Base-by-base conservation (phyloP, 176 grass and related monocot genomes). In the Juncus effusus region DNA sequence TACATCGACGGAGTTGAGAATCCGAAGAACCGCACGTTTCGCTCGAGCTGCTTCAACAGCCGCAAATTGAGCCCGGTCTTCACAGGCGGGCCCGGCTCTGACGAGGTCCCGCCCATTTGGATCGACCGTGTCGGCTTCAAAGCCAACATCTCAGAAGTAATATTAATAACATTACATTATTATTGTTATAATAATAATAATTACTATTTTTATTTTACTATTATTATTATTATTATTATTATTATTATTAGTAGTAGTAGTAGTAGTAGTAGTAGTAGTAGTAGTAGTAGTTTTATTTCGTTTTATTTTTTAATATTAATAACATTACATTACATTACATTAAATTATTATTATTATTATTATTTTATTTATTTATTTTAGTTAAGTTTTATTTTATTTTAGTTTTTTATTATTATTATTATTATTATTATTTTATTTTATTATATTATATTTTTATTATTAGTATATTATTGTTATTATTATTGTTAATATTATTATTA, bases 101-200 rank as follows among this genome's bases (percentile, higher is more conserved):
- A 93, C 54, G 88, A 90, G 77, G 88, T 85, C 64, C 85, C 94
- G 61, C 94, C 94, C 54, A 79, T 99, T 16, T 93, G 89, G 88
- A 79, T 99, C 69, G 88, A 93, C 37, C 85, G 94, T 61, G 78
- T 87, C 76, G 94, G 94, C 47, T 79, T 87, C 39, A 99, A 99
- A 99, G 89, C 94, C 58, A 99, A 99, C 76, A 93, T 93, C 72
- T 89, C 89, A 12, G 88, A 99, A 88, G 89, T 90, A 28, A 28
- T 28, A 28, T 28, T 28, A 28, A 1, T 28, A 28, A 28, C 19
- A 28, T 28, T 28, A 0, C 19, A 28, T 28, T 28, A 28, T 28
- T 15, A 14, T 8, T 8, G 2, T 52, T 52, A 52, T 52, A n/a
- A n/a, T n/a, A n/a, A n/a, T n/a, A n/a, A n/a, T n/a, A n/a, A n/a